These are phyloP conservation scores for Rhizopogon sp. DNA, from an alignment of 768 basidiomycete species.

Conservation along the genomic window DNA sequence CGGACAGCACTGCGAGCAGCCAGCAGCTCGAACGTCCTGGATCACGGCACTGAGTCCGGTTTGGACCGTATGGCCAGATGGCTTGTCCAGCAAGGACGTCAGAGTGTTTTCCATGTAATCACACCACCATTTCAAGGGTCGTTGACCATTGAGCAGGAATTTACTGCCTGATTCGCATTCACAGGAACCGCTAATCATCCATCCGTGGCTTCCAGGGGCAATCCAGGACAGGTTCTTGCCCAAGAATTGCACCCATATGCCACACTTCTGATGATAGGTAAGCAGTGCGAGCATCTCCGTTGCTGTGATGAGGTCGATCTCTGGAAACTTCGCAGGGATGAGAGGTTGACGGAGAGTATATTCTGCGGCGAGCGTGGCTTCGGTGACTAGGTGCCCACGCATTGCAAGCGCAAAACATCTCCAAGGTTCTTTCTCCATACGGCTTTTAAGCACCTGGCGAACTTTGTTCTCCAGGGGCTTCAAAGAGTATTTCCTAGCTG, in stretches of 20 bases:
- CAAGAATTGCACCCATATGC: neutral
- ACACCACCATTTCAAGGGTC: slow-evolving; percentile 4
- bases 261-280: slow-evolving; percentile 6
- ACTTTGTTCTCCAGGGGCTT: slow-evolving; percentile 7
- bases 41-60: neutral
- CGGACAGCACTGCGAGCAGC: neutral
- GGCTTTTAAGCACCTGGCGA: slow-evolving; percentile 10
- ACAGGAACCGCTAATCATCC: neutral
- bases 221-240: slow-evolving; percentile 6
- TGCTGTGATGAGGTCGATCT: slow-evolving; percentile 19
- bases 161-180: neutral
- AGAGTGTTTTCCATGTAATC: slow-evolving; percentile 4
- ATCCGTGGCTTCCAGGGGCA: neutral
- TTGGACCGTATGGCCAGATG: neutral
- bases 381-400: slow-evolving; percentile 12
- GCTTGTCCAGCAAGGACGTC: slow-evolving; percentile 2
- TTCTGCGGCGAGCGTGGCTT: slow-evolving; percentile 17
- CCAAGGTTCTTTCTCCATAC: slow-evolving; percentile 13
- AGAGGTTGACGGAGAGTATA: slow-evolving; percentile 18
- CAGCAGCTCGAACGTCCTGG: neutral
- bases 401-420: slow-evolving; percentile 23
- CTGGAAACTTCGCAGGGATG: slow-evolving; percentile 10
- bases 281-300: slow-evolving; percentile 12
- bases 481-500: slow-evolving; percentile 4
- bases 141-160: neutral